Base-by-base conservation (phyloP, 768 basidiomycete species). In the Lentinula boryana region DNA sequence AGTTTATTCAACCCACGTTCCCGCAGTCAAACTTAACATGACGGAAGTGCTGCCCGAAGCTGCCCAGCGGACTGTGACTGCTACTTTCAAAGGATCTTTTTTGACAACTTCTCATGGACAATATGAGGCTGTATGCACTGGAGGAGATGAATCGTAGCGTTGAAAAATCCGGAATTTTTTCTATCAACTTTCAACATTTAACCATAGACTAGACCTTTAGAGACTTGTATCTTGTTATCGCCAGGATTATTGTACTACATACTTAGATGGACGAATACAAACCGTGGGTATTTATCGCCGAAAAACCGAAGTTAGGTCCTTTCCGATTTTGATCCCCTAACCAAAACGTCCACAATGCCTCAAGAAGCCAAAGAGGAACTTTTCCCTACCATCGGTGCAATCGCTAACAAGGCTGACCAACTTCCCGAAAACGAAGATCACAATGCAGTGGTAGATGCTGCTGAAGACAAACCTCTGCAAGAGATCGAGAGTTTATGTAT, bases 401-500 rank as follows among this genome's bases (percentile, higher is more conserved):
- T 85, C 41, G 87, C 82, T 7, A 71, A 78, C 38, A 5, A 58
- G 62, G 46, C 56, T 60, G 32, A 57, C 56, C 60, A 52, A 15
- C 23, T 46, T 31, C 55, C 43, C 55, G 32, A 56, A 27, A 43
- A 33, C 13, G 36, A 51, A 40, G 21, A 3, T 18, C 23, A 35
- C 3, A 36, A 43, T 35, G 27, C 23, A 5, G 18, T 6, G 21
- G 31, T 32, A 31, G 16, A 35, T 15, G 5, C 15, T 23, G 78
- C 78, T 16, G 85, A 87, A 7, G 88, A 89, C 32, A 78, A 80
- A 58, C 85, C 85, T 0, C 82, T 95, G 9, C 83, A 95, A 66
- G 88, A 93, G 73, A 81, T 98, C 62, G 91, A 93, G 61, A 95
- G 92, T 12, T 76, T 98, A 31, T 98, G 97, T 75, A 96, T 98